A percentile compares a stretch with the other conserved stretches of the same genome.
These are phyloP conservation scores for Carpinus fangiana DNA, from an alignment of 306 rosid genomes.

Conservation along the genomic window DNA sequence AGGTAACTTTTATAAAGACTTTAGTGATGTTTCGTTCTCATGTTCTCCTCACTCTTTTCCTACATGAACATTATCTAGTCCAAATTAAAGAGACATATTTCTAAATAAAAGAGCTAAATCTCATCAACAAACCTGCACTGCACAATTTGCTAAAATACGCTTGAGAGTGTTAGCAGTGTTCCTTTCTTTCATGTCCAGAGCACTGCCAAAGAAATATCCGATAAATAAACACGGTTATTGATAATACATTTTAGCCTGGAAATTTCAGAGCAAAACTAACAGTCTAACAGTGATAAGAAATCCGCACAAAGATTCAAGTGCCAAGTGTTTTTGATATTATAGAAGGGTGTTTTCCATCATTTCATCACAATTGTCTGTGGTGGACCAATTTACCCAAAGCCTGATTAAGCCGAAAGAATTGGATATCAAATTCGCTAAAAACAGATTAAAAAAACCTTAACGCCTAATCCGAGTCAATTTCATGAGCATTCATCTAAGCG, in stretches of 20 bases:
- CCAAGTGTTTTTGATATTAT: background rate
- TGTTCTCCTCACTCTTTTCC: slow-evolving; percentile 4
- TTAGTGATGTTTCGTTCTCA: background rate
- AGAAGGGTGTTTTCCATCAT: background rate
- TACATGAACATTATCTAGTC: slow-evolving; percentile 5
- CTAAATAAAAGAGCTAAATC: slow-evolving; percentile 6
- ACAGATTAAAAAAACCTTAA: background rate
- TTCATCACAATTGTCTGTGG: too few species aligned
- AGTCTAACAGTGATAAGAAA: background rate
- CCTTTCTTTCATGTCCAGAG: slow-evolving; percentile 77
- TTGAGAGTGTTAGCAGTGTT: slow-evolving; percentile 60
- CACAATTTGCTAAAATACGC: slow-evolving; percentile 72
- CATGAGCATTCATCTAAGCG: background rate
- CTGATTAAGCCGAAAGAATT: background rate
- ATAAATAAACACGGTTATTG: background rate
- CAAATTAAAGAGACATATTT: slow-evolving; percentile 17
- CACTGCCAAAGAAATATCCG: slow-evolving; percentile 16
- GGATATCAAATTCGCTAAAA: background rate
- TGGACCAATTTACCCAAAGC: too few species aligned
- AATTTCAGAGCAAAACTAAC: background rate
- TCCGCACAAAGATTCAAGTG: background rate
- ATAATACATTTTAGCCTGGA: background rate
- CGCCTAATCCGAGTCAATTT: background rate
- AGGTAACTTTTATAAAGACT: background rate
- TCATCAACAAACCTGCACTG: slow-evolving; percentile 68